Evolutionary conservation across 352 stramenopile species (phyloP).

Genomic region (Globisporangium orthogonon): DNA sequence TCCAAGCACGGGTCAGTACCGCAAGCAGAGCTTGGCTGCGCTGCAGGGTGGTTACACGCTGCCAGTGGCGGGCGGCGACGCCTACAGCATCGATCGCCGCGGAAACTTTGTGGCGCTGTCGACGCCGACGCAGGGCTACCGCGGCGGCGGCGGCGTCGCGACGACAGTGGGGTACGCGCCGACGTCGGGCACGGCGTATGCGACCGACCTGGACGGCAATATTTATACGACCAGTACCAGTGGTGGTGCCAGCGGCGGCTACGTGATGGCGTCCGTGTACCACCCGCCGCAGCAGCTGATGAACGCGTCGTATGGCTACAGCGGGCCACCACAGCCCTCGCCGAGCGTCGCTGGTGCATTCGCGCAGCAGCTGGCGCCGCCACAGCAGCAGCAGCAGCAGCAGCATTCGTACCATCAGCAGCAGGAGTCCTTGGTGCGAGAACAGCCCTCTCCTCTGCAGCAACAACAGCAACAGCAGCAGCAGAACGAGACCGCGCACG

Average conservation of each 20-base stretch:
- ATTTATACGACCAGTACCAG: conserved; percentile 34
- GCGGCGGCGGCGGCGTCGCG: background rate
- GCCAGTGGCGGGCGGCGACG: conserved; percentile 18
- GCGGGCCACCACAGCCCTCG: conserved; percentile 6
- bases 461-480: conserved; percentile 11
- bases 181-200: conserved; percentile 7
- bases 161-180: background rate
- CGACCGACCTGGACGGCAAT: conserved; percentile 31
- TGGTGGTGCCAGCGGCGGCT: conserved; percentile 15
- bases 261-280: conserved; percentile 18
- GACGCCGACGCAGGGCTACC: conserved; percentile 8
- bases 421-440: conserved; percentile 18
- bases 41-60: conserved; percentile 20
- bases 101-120: conserved; percentile 36
- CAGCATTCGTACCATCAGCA: conserved; percentile 23
- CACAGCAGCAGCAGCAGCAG: conserved; percentile 18
- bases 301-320: conserved; percentile 13
- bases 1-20: conserved; percentile 42
- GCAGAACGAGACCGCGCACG: background rate
- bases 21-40: conserved; percentile 23
- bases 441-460: conserved; percentile 4
- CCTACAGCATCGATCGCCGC: conserved; percentile 34
- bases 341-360: conserved; percentile 27
- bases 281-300: conserved; percentile 17
- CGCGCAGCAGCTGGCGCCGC: conserved; percentile 29